phyloP scores from a whole-genome alignment of 2,329 filamentous ascomycete genomes.

The Ascochyta pisi region DNA sequence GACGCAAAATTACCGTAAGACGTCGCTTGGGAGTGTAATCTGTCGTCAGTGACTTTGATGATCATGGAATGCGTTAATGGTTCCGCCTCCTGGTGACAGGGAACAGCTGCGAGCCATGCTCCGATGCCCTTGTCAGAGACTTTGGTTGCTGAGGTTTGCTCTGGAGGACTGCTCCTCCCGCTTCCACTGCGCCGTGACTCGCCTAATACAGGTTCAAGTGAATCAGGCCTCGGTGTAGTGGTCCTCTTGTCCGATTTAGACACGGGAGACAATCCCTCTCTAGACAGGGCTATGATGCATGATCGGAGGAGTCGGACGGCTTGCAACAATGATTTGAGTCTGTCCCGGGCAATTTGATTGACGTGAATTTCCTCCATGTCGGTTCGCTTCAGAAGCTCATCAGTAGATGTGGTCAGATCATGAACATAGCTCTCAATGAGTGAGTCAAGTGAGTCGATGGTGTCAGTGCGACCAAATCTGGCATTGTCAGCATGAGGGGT shows the following conservation, averaged over 20 bases:
- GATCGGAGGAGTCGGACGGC: slow-evolving; percentile 33
- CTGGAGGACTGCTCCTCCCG: slow-evolving; percentile 21
- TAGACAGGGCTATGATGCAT: slow-evolving; percentile 30
- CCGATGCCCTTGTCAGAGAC: slow-evolving; percentile 31
- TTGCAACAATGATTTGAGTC: slow-evolving; percentile 31
- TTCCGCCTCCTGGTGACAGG: slow-evolving; percentile 28
- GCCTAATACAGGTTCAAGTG: slow-evolving; percentile 29
- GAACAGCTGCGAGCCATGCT: slow-evolving; percentile 40
- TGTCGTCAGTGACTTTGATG: slow-evolving; percentile 18
- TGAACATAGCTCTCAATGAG: slow-evolving; percentile 26
- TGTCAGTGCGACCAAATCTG: slow-evolving; percentile 31
- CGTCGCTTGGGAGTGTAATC: slow-evolving; percentile 18
- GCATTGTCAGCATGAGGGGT: slow-evolving; percentile 1
- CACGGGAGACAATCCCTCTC: slow-evolving; percentile 17
- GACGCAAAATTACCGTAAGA: slow-evolving; percentile 20
- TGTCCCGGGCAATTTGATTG: slow-evolving; percentile 34
- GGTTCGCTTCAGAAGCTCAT: slow-evolving; percentile 33
- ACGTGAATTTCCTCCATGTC: slow-evolving; percentile 35
- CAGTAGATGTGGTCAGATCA: slow-evolving; percentile 25
- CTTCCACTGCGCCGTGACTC: slow-evolving; percentile 31
- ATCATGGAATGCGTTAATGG: slow-evolving; percentile 28
- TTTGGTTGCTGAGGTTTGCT: slow-evolving; percentile 16
- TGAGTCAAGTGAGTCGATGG: slow-evolving; percentile 29
- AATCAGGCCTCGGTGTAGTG: slow-evolving; percentile 31
- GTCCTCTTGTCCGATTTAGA: slow-evolving; percentile 21